phyloP scores from a whole-genome alignment of 176 grass and related monocot species.

The Paspalum vaginatum region DNA sequence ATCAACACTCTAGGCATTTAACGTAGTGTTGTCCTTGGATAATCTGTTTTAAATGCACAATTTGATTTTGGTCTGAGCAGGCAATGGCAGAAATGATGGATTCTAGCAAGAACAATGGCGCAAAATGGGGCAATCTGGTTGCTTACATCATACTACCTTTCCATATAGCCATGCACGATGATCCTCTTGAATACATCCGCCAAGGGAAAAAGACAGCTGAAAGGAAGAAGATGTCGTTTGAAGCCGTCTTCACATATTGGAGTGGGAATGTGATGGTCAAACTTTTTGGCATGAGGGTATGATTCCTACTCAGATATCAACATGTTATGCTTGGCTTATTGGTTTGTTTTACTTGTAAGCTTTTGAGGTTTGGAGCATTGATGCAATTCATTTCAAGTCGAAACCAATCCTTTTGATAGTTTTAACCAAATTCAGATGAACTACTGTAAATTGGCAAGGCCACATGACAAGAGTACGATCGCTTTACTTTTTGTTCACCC shows the following conservation, averaged over 20 bases:
- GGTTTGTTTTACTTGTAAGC: not conserved
- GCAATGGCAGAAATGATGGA: conserved; percentile 68
- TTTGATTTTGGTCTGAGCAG: conserved; percentile 40
- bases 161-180: conserved; percentile 48
- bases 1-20: not conserved
- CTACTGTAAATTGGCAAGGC: not conserved
- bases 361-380: not conserved
- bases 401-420: no score
- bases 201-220: conserved; percentile 58
- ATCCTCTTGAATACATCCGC: conserved; percentile 83
- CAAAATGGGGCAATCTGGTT: conserved; percentile 65
- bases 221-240: conserved; percentile 78
- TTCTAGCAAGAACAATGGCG: conserved; percentile 22
- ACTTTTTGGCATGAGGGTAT: conserved; percentile 81
- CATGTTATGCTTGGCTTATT: not conserved
- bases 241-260: no score
- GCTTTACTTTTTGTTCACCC: no score
- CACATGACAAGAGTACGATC: not conserved
- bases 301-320: not conserved
- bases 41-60: not conserved
- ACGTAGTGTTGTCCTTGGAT: not conserved
- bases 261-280: conserved; percentile 69
- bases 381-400: not conserved
- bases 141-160: conserved; percentile 63
- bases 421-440: not conserved